Evolutionary conservation across 768 basidiomycete species (phyloP), one percentile per base, ranked within the genome.

Genomic region (Phaeolepiota aurea): DNA sequence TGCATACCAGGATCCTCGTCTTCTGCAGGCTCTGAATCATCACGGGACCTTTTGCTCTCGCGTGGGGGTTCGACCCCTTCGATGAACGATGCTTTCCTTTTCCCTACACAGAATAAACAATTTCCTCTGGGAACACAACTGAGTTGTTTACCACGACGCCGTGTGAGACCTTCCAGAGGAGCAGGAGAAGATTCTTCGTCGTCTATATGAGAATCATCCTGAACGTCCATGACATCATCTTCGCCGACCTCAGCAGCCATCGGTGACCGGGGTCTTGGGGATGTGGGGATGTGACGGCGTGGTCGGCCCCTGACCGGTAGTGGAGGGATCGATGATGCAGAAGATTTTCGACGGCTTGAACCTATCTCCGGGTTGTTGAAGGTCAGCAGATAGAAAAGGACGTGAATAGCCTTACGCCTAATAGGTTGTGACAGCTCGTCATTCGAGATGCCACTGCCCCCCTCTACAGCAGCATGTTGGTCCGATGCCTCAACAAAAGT

Each of bases 21-120:
- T 3, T 81, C 80, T 1, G 64, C 64, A 7, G 76, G 72, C 50
- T 81, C 80, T 0, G 81, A 84, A 19, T 79, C 79, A 48, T 82
- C 82, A n/a, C 83, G 67, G 3, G 54, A 37, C 32, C 77, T 68
- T 56, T 85, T 84, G 42, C 58, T 69, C 13, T 79, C 76, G 15
- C 72, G 70, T 13, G 63, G 63, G 33, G 66, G 59, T 51, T 73
- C 70, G 11, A 59, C 44, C n/a, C 53, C 58, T 42, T 76, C 79
- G 13, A 66, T 48, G 32, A 75, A 67, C 3, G 76, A 76, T 2
- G 72, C 73, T 50, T 82, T 83, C 19, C 83, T 77, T 62, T 86
- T 86, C 21, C 68, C 82, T 80, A 22, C 15, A 9, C 21, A 20
- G 19, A 14, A 40, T 25, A 13, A 19, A 15, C 7, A 40, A 5